phyloP scores from a whole-genome alignment of 306 rosid genomes.

The Pyrus betulifolia region DNA sequence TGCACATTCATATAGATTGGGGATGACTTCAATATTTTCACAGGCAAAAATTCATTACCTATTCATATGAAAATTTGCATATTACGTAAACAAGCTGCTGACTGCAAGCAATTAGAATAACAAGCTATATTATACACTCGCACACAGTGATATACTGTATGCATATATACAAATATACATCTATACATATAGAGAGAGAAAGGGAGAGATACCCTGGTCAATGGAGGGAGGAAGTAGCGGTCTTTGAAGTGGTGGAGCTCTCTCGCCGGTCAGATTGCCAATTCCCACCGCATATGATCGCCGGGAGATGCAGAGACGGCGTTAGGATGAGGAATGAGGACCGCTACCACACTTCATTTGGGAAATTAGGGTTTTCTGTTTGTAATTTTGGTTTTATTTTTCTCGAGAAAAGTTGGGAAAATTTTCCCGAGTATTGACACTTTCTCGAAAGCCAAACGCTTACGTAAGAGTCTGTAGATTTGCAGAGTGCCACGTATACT shows the following conservation, averaged over 20 bases:
- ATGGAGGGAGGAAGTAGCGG: not conserved
- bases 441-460: slow-evolving; percentile 35
- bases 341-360: not conserved
- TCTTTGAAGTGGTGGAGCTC: not conserved
- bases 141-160: not conserved
- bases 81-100: not conserved
- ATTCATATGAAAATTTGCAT: not conserved
- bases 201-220: not conserved
- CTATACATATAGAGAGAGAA: not conserved
- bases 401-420: slow-evolving; percentile 16
- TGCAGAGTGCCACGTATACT: not conserved
- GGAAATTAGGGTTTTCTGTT: not conserved
- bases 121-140: not conserved
- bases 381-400: not conserved
- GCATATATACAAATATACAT: not conserved
- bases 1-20: not conserved
- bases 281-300: slow-evolving; percentile 1
- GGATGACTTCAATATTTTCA: not conserved
- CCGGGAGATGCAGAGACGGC: not conserved
- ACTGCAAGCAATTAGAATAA: not conserved
- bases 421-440: not conserved
- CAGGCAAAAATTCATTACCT: not conserved
- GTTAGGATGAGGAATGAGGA: not conserved
- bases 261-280: slow-evolving; percentile 3
- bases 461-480: not conserved